Percentiles rank a stretch among this genome's conserved stretches.
These are phyloP conservation scores for Lyophyllum decastes DNA, from an alignment of 768 basidiomycete species.

Conservation along the genomic window DNA sequence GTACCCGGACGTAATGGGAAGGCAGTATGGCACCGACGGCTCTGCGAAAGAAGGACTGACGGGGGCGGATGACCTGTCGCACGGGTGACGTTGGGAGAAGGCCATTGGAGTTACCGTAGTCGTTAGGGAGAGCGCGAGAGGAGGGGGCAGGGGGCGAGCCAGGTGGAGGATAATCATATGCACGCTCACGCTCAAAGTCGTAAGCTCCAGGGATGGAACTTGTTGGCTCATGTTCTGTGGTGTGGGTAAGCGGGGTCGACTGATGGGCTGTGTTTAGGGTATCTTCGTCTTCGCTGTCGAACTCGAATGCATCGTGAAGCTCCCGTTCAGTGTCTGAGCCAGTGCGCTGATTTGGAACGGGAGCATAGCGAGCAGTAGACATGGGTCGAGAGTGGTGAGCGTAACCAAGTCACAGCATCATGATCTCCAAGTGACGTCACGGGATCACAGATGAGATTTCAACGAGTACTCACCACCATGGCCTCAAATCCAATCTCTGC, in stretches of 20 bases:
- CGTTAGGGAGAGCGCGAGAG: conserved; percentile 59
- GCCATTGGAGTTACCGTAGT: conserved; percentile 72
- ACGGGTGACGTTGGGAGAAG: conserved; percentile 53
- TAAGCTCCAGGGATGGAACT: conserved; percentile 50
- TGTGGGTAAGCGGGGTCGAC: not conserved
- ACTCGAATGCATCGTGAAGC: conserved; percentile 17
- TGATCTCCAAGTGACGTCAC: not conserved
- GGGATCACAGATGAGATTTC: not conserved
- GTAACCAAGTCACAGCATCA: not conserved
- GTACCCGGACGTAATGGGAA: conserved; percentile 59
- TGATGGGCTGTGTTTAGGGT: not conserved
- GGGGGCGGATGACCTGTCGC: conserved; percentile 28
- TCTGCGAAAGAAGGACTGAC: conserved; percentile 57
- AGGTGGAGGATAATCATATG: conserved; percentile 73
- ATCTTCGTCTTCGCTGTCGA: conserved; percentile 23
- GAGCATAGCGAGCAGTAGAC: not conserved
- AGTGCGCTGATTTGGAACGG: conserved; percentile 6
- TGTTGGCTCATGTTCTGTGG: conserved; percentile 9
- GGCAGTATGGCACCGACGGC: conserved; percentile 65
- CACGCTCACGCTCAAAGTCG: conserved; percentile 72
- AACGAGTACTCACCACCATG: not conserved
- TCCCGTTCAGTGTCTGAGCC: conserved; percentile 4
- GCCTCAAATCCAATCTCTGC: conserved; percentile 44
- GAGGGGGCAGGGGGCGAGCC: conserved; percentile 74
- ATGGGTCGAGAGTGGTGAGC: conserved; percentile 1